Evolutionary conservation across 2,329 filamentous ascomycete genomes (phyloP), one percentile per base, ranked within the genome.

Genomic region (Calonectria honghensis): DNA sequence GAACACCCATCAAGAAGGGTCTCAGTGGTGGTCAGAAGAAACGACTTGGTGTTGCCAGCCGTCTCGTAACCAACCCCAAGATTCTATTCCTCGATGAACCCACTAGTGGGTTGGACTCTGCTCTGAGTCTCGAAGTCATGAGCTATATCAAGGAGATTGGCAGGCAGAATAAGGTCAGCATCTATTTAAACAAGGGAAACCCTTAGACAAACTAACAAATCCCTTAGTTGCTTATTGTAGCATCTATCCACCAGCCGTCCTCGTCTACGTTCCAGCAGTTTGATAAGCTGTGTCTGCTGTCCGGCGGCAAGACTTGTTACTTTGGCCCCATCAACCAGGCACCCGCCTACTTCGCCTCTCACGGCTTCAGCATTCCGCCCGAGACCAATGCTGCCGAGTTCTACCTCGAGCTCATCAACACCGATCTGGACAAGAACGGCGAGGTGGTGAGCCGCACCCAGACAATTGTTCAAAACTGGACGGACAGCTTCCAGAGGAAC

Each of bases 11-110:
- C 75, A 90, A 92, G 20, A 96, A 96, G 84, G 95, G 95, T 20
- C 91, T 97, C 73, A 95, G 93, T 76, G 95, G 95, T 67, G 95
- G 95, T 1, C 95, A 97, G 86, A 97, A 96, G 87, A 89, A 94
- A 54, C 89, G 95, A 68, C 89, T 96, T 11, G 94, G 93, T 78
- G 92, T 97, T 6, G 95, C 94, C 0, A 94, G 93, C 77, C 94
- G 95, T 81, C 89, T 97, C 45, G 93, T 97, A 79, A 96, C 94
- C 1, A 92, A 90, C 73, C 95, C 95, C n/a, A 41, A 61, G n/a
- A 61, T 61, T 11, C 35, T 61, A 24, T 61, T 61, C 35, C 57
- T 61, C 3, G 57, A 61, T 14, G 57, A 61, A 41, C 57, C 57
- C 11, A 61, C 57, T 14, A 61, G 57, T 20, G 57, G 57, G 14